Conservation (phyloP, 306 rosid genomes). For the Oemleria cerasiformis region DNA sequence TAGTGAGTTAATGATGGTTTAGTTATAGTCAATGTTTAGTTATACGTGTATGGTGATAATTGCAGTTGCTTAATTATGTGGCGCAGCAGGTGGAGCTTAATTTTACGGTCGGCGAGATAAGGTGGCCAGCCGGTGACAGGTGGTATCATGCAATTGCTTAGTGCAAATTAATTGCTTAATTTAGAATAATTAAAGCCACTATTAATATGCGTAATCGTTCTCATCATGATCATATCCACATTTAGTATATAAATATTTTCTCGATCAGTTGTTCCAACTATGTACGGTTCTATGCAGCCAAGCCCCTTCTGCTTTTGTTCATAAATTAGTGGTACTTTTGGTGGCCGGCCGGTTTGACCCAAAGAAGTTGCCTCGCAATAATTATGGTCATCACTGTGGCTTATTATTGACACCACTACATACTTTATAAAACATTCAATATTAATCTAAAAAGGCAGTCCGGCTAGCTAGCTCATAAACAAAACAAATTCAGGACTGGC, state of each 20-base stretch:
- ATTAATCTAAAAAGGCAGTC: too few species aligned
- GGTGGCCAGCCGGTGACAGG: neutral
- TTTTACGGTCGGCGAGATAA: neutral
- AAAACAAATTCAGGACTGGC: too few species aligned
- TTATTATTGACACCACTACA: neutral
- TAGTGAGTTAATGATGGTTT: neutral
- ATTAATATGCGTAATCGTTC: neutral
- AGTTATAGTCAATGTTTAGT: too few species aligned
- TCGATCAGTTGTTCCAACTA: neutral
- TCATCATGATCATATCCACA: neutral
- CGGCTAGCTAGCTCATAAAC: too few species aligned
- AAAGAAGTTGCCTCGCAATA: neutral
- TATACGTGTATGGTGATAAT: constrained; percentile 1
- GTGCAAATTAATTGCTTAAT: neutral
- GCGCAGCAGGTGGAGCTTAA: neutral
- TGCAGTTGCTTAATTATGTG: neutral
- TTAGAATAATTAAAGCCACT: neutral
- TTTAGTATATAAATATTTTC: neutral
- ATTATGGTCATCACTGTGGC: neutral
- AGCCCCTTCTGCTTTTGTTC: neutral
- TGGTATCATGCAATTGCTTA: neutral
- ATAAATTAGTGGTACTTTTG: neutral
- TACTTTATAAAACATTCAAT: neutral
- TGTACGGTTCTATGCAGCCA: neutral
- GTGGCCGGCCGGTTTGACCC: constrained; percentile 13